These are phyloP conservation scores for Mycosphaerella sp. DNA, from an alignment of 2,329 filamentous ascomycete species.

Conservation along the genomic window DNA sequence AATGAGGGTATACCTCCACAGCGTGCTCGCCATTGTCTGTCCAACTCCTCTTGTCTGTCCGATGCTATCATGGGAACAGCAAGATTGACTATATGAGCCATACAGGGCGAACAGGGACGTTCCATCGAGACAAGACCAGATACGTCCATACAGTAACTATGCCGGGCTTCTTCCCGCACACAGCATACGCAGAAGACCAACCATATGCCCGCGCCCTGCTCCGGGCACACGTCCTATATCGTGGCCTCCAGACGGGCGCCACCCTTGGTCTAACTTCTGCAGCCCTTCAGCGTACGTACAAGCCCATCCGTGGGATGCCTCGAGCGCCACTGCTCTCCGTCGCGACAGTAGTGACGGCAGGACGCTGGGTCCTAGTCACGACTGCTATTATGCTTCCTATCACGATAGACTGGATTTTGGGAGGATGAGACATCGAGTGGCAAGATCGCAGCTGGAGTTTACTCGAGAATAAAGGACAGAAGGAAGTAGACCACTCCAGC, in stretches of 20 bases:
- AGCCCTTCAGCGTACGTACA: conserved; percentile 23
- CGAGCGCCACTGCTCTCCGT: conserved; percentile 15
- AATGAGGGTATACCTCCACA: no score
- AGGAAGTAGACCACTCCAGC: conserved; percentile 53
- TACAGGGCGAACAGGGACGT: background rate
- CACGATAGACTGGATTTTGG: conserved; percentile 49
- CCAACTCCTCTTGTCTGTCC: no score
- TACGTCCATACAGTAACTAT: no score
- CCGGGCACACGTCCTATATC: conserved; percentile 53
- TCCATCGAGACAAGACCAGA: background rate
- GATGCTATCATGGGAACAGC: no score
- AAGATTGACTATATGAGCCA: no score
- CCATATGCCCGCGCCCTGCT: conserved; percentile 51
- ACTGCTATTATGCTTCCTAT: conserved; percentile 42
- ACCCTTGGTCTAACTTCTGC: conserved; percentile 42
- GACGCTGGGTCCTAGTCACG: conserved; percentile 42
- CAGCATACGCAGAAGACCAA: conserved; percentile 59
- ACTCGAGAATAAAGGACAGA: conserved; percentile 52
- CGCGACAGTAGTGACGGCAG: conserved; percentile 30
- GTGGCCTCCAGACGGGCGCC: conserved; percentile 50
- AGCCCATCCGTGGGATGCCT: conserved; percentile 22
- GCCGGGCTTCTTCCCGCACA: conserved; percentile 52
- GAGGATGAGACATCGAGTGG: conserved; percentile 57
- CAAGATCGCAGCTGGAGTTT: conserved; percentile 58
- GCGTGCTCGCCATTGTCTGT: no score